Evolutionary conservation across 306 rosid species (phyloP), one percentile per base, ranked within the genome.

Genomic region (Vigna trinervia): DNA sequence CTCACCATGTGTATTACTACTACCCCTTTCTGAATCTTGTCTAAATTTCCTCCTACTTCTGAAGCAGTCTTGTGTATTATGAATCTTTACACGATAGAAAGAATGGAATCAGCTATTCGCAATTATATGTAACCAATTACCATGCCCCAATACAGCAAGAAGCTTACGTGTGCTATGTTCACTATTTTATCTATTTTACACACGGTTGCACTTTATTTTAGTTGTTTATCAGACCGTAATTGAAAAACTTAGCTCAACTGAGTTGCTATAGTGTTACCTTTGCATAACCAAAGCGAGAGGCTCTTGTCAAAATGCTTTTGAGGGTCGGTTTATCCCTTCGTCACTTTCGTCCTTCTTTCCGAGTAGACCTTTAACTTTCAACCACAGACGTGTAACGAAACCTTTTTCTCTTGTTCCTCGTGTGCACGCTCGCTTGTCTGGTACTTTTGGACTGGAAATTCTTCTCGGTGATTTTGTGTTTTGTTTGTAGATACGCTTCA

Each of bases 21-120:
- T 75, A 68, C 78, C 77, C 82, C 69, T 74, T 80, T 86, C 59
- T 14, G 43, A 67, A 74, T 57, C 70, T 60, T 75, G 86, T 84
- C 45, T 34, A 63, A 80, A 78, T 80, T 45, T 61, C 41, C 70
- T 76, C 82, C 81, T 84, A 28, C 82, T 77, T 82, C 80, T 39
- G 85, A 78, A 78, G 93, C 87, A 84, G 81, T 82, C 81, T 84
- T 89, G 96, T 90, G 86, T 45, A 90, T 89, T 81, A 87, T 82
- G 79, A 88, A 89, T 76, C 73, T 79, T 82, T 81, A 81, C 82
- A 73, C 78, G 79, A 76, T 75, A 83, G 81, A 79, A 78, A 86
- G 84, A 85, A 76, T 76, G 85, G 54, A 81, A 73, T 83, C 17
- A 51, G n/a, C 80, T 32, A 14, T 61, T 58, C 30, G 66, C 62